These are phyloP conservation scores for Exophiala spinifera DNA, from an alignment of 2,329 filamentous ascomycete genomes.

Conservation along the genomic window DNA sequence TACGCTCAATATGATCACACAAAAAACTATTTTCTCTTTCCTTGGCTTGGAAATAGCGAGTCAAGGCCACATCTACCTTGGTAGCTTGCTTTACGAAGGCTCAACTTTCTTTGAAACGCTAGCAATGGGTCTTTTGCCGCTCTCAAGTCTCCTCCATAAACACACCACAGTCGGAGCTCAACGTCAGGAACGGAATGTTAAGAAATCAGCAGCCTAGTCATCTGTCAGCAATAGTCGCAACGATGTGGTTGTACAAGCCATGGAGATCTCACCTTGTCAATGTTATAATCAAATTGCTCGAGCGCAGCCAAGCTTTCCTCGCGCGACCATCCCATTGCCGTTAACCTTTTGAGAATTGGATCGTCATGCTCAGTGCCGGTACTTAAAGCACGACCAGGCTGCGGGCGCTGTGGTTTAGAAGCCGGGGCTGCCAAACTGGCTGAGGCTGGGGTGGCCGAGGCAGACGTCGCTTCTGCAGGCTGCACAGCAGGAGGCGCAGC, in stretches of 20 bases:
- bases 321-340: slow-evolving; percentile 81
- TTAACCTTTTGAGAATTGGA: slow-evolving; percentile 83
- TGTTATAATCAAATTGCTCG: slow-evolving; percentile 93
- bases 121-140: no score
- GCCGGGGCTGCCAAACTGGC: neutral
- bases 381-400: slow-evolving; percentile 57
- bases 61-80: no score
- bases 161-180: neutral
- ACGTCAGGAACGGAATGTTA: slow-evolving; percentile 27
- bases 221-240: slow-evolving; percentile 1
- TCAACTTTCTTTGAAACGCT: no score
- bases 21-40: no score
- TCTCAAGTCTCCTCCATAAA: no score
- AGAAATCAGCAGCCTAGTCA: slow-evolving; percentile 32
- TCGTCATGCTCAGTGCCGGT: slow-evolving; percentile 81
- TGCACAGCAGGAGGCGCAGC: neutral
- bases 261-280: slow-evolving; percentile 82
- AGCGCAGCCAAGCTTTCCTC: slow-evolving; percentile 71
- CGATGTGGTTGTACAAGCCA: no score
- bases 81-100: no score
- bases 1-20: no score
- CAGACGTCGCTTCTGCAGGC: neutral
- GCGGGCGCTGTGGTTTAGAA: slow-evolving; percentile 26
- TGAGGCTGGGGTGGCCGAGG: slow-evolving; percentile 3
- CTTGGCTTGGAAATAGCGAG: no score